Evolutionary conservation across 2,329 filamentous ascomycete species (phyloP).

Genomic region (Colletotrichum sp.): DNA sequence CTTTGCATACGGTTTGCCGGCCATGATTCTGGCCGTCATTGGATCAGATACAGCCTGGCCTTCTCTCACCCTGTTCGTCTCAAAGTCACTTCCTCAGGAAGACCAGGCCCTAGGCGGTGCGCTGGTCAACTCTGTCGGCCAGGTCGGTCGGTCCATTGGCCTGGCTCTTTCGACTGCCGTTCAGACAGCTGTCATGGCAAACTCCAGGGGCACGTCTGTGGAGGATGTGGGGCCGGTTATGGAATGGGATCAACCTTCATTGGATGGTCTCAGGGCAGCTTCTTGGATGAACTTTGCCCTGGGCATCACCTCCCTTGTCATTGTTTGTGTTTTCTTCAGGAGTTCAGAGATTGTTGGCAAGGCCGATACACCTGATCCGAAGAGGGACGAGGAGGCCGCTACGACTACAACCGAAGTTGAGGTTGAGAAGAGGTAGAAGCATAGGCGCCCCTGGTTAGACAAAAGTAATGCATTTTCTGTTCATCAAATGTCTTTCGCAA

Average conservation of each 20-base stretch:
- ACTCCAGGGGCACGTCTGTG: constrained; percentile 47
- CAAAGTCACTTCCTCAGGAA: constrained; percentile 63
- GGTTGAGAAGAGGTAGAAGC: neutral
- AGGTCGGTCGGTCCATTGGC: constrained; percentile 70
- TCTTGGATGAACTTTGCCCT: constrained; percentile 59
- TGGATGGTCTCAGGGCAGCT: constrained; percentile 54
- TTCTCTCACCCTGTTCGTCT: constrained; percentile 69
- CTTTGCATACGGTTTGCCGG: constrained; percentile 70
- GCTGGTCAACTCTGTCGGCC: constrained; percentile 69
- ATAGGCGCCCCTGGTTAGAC: neutral
- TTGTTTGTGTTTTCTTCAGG: constrained; percentile 55
- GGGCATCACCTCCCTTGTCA: constrained; percentile 43
- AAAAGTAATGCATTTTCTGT: neutral
- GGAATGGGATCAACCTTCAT: constrained; percentile 49
- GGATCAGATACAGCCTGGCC: constrained; percentile 73
- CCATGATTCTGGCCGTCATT: constrained; percentile 69
- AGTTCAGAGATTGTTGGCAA: constrained; percentile 59
- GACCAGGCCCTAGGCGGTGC: constrained; percentile 74
- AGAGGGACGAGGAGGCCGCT: constrained; percentile 21
- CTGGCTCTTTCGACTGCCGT: constrained; percentile 69
- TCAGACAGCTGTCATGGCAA: constrained; percentile 66
- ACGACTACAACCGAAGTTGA: constrained; percentile 8
- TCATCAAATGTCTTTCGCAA: neutral
- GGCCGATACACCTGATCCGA: constrained; percentile 20
- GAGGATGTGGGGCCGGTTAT: constrained; percentile 46